These are phyloP conservation scores for Digitaria exilis DNA, from an alignment of 202 grass and related monocot species.

Conservation along the genomic window DNA sequence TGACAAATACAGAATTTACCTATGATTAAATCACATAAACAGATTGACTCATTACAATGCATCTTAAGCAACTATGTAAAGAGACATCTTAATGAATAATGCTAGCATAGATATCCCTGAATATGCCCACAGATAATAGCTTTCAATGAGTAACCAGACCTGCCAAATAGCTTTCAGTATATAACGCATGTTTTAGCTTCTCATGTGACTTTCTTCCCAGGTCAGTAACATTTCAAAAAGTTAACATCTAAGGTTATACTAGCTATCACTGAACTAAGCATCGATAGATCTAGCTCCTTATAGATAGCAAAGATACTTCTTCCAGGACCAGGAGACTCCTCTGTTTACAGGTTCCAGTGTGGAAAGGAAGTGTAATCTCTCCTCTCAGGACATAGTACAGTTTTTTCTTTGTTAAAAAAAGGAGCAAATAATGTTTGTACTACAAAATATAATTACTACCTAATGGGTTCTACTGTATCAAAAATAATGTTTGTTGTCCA, in stretches of 20 bases:
- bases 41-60: neutral
- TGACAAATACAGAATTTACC: neutral
- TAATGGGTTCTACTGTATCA: conserved; percentile 17
- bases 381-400: neutral
- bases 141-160: neutral
- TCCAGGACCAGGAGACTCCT: neutral
- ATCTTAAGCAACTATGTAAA: neutral
- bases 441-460: neutral
- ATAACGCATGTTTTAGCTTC: neutral
- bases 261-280: neutral
- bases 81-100: neutral
- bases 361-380: neutral
- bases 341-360: neutral
- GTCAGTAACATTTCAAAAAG: neutral
- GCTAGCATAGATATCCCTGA: neutral
- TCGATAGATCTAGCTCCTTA: neutral
- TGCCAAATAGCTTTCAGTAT: neutral
- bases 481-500: conserved; percentile 9
- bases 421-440: neutral
- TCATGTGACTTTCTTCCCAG: neutral
- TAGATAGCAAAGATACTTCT: neutral
- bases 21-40: neutral
- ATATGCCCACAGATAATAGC: neutral
- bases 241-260: neutral
- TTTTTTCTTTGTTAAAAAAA: neutral